phyloP scores from a whole-genome alignment of 352 stramenopile species.

The Phytophthora fragariaefolia region DNA sequence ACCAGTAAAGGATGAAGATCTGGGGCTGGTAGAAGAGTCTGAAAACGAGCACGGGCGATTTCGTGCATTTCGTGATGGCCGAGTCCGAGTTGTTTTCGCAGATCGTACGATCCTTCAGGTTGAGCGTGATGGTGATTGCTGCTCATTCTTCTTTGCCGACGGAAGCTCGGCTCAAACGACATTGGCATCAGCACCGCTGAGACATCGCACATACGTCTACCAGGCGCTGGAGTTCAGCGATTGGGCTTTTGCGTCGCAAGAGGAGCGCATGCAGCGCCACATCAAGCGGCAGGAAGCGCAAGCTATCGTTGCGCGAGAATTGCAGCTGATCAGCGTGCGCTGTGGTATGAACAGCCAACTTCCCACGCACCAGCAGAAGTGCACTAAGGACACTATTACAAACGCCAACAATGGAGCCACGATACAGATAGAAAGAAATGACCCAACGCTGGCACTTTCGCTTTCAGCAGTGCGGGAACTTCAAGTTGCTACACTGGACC shows the following conservation, averaged over 20 bases:
- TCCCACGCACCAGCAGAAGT: conserved; percentile 1
- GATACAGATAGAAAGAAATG: conserved; percentile 2
- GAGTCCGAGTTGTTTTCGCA: conserved; percentile 66
- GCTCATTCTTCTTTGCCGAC: conserved; percentile 61
- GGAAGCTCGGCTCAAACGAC: conserved; percentile 49
- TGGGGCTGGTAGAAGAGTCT: conserved; percentile 43
- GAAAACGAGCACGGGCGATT: conserved; percentile 69
- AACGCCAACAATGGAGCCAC: conserved; percentile 9
- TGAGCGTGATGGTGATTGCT: conserved; percentile 40
- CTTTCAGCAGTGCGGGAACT: conserved; percentile 47
- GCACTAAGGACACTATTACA: conserved; percentile 1
- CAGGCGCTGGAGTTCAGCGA: conserved; percentile 64
- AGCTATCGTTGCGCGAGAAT: conserved; percentile 39
- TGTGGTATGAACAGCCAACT: conserved; percentile 42
- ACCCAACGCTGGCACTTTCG: conserved; percentile 28
- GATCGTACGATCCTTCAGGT: conserved; percentile 81
- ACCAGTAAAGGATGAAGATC: conserved; percentile 7
- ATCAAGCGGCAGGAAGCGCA: conserved; percentile 38
- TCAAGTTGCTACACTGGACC: conserved; percentile 54
- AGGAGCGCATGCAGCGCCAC: conserved; percentile 56
- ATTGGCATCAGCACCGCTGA: conserved; percentile 41
- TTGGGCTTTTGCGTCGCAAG: conserved; percentile 68
- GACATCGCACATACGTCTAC: conserved; percentile 58
- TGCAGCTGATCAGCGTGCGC: conserved; percentile 56
- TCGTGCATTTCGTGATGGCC: conserved; percentile 67